Conservation (phyloP, 78 protist species). For the Dictyostelium firmibasis region DNA sequence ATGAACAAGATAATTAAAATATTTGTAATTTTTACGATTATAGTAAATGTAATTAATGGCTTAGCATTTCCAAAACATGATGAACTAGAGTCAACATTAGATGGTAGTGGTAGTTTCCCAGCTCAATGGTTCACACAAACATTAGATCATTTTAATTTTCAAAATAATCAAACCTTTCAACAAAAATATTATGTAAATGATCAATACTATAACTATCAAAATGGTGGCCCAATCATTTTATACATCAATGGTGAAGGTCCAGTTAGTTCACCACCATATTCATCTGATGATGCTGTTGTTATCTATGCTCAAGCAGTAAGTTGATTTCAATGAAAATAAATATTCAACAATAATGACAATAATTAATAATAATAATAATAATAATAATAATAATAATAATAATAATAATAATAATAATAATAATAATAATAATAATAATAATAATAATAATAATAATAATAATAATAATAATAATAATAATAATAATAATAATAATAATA, state of each 20-base stretch:
- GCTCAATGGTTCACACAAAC: constrained; percentile 29
- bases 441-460: too few species aligned
- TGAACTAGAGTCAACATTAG: too few species aligned
- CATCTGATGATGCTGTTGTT: constrained; percentile 28
- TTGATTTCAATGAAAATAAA: too few species aligned
- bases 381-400: background rate
- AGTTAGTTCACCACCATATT: constrained; percentile 40
- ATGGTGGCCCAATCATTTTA: constrained; percentile 65
- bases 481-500: too few species aligned
- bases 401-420: too few species aligned
- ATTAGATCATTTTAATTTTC: constrained; percentile 51
- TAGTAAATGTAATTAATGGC: background rate
- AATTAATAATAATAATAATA: background rate
- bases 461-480: too few species aligned
- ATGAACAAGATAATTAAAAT: background rate
- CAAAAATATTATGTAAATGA: constrained; percentile 62
- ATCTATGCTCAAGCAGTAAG: constrained; percentile 36
- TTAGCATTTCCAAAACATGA: background rate
- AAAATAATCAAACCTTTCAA: constrained; percentile 13
- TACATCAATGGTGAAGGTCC: constrained; percentile 82
- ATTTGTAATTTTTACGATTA: background rate
- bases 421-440: too few species aligned
- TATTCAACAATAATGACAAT: background rate
- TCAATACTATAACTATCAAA: constrained; percentile 8
- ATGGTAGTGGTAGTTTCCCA: background rate